Evolutionary conservation across 2,329 filamentous ascomycete genomes (phyloP), one percentile per base, ranked within the genome.

Genomic region (Orbilia brochopaga): DNA sequence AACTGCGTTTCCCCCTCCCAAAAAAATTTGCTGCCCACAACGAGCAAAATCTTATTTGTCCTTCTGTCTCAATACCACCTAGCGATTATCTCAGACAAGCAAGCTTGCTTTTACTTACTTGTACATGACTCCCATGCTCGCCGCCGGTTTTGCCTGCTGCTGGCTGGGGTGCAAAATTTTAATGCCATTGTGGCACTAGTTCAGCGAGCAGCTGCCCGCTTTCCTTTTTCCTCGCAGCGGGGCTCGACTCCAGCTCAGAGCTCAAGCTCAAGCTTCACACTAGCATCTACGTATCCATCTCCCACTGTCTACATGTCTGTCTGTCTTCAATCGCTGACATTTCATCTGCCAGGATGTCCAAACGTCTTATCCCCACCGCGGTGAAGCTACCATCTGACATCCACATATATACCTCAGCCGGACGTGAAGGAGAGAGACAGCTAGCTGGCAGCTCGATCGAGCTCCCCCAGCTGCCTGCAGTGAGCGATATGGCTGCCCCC

Each of bases 131-230:
- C 56, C 53, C 37, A 6, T 32, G 27, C 27, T 32, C 27, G 4
- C 27, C 27, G 27, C 27, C 27, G 27, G 4, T 32, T 32, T 42
- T 42, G 37, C 13, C 46, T 17, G 44, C 19, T 21, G 15, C n/a
- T 48, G 8, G 27, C 23, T 15, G 19, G 46, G n/a, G 19, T 19
- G 46, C 53, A 63, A 62, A 23, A 58, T 70, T 58, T 63, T 37
- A 32, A 48, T 63, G 53, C 59, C 30, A 35, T 63, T 69, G 21
- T 51, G 46, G 17, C n/a, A 15, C 37, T 42, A 17, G n/a, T n/a
- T n/a, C n/a, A n/a, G n/a, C n/a, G n/a, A n/a, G n/a, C n/a, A n/a
- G n/a, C 27, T 32, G 15, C 23, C 24, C 48, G 1, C 30, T 58
- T 53, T 66, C 27, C 60, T 53, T 42, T 67, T 60, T 48, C 21